Evolutionary conservation across 345 rosid species (phyloP).

Genomic region (Salix purpurea): DNA sequence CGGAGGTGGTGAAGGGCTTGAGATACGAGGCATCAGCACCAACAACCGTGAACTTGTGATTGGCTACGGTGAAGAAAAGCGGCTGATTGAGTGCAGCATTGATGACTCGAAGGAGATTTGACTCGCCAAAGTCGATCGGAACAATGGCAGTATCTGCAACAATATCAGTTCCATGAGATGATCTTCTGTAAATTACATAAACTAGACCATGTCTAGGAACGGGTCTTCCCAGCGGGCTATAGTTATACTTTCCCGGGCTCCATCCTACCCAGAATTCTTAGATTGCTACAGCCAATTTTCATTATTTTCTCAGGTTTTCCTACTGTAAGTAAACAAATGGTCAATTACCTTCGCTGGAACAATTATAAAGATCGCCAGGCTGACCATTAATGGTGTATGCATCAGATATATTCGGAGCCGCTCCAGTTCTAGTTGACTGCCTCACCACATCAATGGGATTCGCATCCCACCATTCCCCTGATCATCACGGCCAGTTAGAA

Average conservation of each 20-base stretch:
- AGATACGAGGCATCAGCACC: constrained; percentile 85
- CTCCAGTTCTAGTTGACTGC: constrained; percentile 66
- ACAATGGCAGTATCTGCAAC: constrained; percentile 63
- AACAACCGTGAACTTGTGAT: constrained; percentile 77
- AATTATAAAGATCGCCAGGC: constrained; percentile 88
- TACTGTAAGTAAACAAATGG: neutral
- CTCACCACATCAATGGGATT: constrained; percentile 76
- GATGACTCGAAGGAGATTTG: constrained; percentile 71
- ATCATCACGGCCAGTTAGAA: neutral
- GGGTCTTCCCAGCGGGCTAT: neutral
- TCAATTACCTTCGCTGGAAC: constrained; percentile 65
- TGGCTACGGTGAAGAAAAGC: constrained; percentile 73
- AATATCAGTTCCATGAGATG: neutral
- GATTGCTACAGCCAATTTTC: neutral
- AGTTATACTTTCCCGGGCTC: neutral
- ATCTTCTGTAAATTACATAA: neutral
- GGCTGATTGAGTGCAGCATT: constrained; percentile 84
- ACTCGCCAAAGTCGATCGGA: constrained; percentile 67
- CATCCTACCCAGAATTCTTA: neutral
- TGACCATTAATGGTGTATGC: constrained; percentile 90
- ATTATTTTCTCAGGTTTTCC: neutral
- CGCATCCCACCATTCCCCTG: constrained; percentile 97
- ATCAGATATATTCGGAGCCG: constrained; percentile 64
- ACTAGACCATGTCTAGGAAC: neutral
- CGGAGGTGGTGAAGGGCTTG: constrained; percentile 74